Base-by-base conservation (phyloP, 1,139 yeast genomes). In the Candida frijolesensis region DNA sequence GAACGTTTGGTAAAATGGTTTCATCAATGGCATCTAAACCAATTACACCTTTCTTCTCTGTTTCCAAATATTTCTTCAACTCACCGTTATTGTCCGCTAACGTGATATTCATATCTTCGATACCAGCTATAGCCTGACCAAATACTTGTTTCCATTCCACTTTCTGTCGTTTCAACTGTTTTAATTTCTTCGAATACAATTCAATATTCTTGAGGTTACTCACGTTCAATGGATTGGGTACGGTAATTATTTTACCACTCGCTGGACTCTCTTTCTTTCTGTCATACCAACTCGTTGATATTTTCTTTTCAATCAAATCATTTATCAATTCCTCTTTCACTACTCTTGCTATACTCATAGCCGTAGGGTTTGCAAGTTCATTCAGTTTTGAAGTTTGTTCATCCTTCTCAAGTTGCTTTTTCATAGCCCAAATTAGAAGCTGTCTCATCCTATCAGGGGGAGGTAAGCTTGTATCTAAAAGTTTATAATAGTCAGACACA, bases 361-460 rank as follows among this genome's bases (percentile, higher is more conserved):
- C 80, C 2, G 80, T 77, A 46, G 65, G 66, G 47, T 68, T 74
- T 42, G 72, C 75, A 1, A 62, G 46, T n/a, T 65, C 60, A 46
- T 62, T 56, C 27, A 58, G 58, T 45, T 59, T 60, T 35, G 62
- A 60, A 45, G 68, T 66, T 29, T 63, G 61, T 7, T 71, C 74
- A 32, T 54, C 53, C 44, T 70, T 59, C 32, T 74, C 77, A 38
- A 79, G 59, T 39, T 71, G 70, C 51, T 85, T 74, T 52, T 80
- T 80, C 33, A 85, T 73, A 51, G 89, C 82, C 96, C 95, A 87
- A 3, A 82, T 73, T 47, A 88, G 63, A 18, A 89, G 64, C 60
- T 86, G 91, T 55, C 86, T 76, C 86, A 88, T 82, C 53, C 84
- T 74, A 58, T 85, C 87, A 0, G 92, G 89, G 50, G 84, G 94